Evolutionary conservation across 2,329 filamentous ascomycete species (phyloP), one percentile per base, ranked within the genome.

Genomic region (Curvularia sp.): DNA sequence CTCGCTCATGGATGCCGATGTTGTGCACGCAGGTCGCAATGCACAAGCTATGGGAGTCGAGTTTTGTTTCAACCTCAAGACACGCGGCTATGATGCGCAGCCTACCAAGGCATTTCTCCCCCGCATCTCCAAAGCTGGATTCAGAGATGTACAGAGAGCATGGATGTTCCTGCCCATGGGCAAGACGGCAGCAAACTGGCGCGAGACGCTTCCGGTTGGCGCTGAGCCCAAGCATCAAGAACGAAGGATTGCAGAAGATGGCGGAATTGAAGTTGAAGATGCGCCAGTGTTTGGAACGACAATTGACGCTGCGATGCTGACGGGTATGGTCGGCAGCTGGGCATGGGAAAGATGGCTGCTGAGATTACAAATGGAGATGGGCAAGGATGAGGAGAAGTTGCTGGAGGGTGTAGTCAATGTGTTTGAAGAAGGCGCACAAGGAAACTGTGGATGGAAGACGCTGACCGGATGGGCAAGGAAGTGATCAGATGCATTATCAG

Each of bases 341-440:
- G 88, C 89, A 75, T 99, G 93, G 94, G 95, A 99, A 84, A 90
- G 92, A 75, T 99, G 95, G 95, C 85, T 98, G 76, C 80, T 97
- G 66, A 91, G 92, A 72, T 85, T 94, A 70, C 91, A 95, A 80
- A 86, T 89, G 79, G 93, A 97, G 81, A 95, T 92, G 72, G 90
- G 91, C 26, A 88, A 92, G 73, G 81, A 82, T 33, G 81, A 83
- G 57, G 76, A 78, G 47, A 80, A 77, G 58, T 75, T 85, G 53
- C 70, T 88, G 50, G 83, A 86, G 58, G 84, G 84, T 26, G 81
- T 88, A 18, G 82, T 84, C 20, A 80, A 81, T 61, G 81, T 86
- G 22, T 79, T 89, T 57, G 85, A 87, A 63, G 86, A 88, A 67
- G 85, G 85, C 9, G 81, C 85, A n/a, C 82, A 82, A 67, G 80